Base-by-base conservation (phyloP, 495 filamentous ascomycete species). In the Aspergillus funiculosus region DNA sequence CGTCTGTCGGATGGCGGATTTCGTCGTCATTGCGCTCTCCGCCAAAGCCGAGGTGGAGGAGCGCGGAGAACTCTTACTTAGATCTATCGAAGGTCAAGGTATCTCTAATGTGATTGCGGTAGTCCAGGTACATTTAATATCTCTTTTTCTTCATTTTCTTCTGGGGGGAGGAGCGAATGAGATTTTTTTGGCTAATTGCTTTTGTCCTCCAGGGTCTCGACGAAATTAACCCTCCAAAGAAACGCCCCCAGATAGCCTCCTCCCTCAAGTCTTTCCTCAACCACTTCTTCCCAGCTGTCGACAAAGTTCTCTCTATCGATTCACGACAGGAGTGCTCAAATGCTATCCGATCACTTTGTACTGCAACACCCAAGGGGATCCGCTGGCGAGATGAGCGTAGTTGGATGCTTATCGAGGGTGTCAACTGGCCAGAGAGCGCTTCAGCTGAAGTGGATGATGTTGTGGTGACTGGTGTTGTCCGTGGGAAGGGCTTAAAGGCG, bases 331-430 rank as follows among this genome's bases (percentile, higher is more conserved):
- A 98, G 60, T 89, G 85, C 60, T 77, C 85, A 7, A 96, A 95
- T 55, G 68, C 91, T 10, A 85, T 96, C 60, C 80, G 94, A 15
- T 89, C 87, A 14, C 66, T 98, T 11, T 98, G 92, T 66, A 94
- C 83, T 41, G 83, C 81, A 5, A 88, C 80, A 7, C 91, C 94
- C 17, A 96, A 94, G 64, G 94, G 94, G 6, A 76, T 98, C 14
- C 72, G 79, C 34, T 98, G 92, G 92, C 79, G 94, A 55, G 94
- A 97, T 47, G 83, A 94, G 48, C 75, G 92, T 49, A 91, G 87
- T 52, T 98, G 91, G 85, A 87, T 98, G 82, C 69, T 94, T 18
- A 80, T 89, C 6, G 91, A 98, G 51, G 77, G 87, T 39, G 74
- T 95, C 14, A 61, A 76, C 56, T 92, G 85, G 78, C 72, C 76